Conservation (phyloP, 2,329 filamentous ascomycete species). For the Cercospora berteroae region DNA sequence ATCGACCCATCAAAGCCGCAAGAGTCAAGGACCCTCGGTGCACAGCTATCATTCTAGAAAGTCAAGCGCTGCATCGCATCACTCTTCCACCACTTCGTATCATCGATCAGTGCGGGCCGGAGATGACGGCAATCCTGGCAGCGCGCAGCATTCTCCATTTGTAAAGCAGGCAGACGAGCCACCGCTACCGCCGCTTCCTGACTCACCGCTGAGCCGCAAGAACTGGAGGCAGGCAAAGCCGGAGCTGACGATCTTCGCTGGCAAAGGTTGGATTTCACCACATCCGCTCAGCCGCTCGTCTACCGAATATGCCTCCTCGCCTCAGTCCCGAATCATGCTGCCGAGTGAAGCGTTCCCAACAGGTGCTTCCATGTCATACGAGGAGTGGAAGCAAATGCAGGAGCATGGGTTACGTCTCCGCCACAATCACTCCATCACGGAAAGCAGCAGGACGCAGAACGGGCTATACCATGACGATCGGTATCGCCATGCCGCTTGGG, state of each 20-base stretch:
- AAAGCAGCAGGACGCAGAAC: conserved; percentile 21
- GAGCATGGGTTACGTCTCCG: conserved; percentile 19
- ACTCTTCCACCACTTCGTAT: conserved; percentile 3
- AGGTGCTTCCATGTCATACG: conserved; percentile 31
- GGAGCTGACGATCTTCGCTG: conserved; percentile 31
- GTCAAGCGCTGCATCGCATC: conserved; percentile 2
- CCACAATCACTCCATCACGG: conserved; percentile 26
- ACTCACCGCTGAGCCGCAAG: conserved; percentile 1
- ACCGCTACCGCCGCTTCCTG: not conserved
- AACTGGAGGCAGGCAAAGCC: not conserved
- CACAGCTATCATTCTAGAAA: conserved; percentile 2
- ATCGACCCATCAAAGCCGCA: conserved; percentile 3
- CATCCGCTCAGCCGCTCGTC: conserved; percentile 33
- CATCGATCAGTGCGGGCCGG: not conserved
- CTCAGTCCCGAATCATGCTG: conserved; percentile 28
- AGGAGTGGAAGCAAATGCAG: conserved; percentile 32
- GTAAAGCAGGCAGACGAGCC: not conserved
- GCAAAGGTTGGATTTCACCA: conserved; percentile 38
- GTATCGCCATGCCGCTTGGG: conserved; percentile 22
- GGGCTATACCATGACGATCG: conserved; percentile 17
- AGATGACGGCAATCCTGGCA: not conserved
- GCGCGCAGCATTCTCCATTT: not conserved
- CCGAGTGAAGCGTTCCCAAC: conserved; percentile 20
- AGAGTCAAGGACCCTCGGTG: not conserved
- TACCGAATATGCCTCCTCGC: conserved; percentile 20